Evolutionary conservation across 2,329 filamentous ascomycete genomes (phyloP), one percentile per base, ranked within the genome.

Genomic region (Xylariales sp.): DNA sequence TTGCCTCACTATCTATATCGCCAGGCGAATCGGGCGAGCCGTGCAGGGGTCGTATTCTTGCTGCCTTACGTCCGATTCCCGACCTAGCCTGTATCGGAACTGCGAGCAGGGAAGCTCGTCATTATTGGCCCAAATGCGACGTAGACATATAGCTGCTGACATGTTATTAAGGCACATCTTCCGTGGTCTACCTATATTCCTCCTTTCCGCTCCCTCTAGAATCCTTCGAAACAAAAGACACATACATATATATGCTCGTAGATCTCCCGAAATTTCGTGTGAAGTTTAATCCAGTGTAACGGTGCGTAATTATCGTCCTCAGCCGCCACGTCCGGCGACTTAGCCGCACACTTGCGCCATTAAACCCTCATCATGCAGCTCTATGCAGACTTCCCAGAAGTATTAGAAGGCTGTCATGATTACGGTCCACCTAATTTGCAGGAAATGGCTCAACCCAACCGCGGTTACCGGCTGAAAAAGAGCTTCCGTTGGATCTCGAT

Each of bases 391-490:
- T 32, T 30, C n/a, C 54, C 30, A 16, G 14, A 41, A 10, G 5
- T 14, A n/a, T 3, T 12, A 67, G 32, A 48, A 43, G 39, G 62
- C 43, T 49, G 39, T 50, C 18, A 56, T 23, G 23, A 23, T 50
- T 36, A 12, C 55, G 43, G 8, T 49, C 39, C 39, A 32, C 43
- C 36, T 36, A 36, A 18, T 46, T 65, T 30, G 46, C 39, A 23
- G 43, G n/a, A 14, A 5, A 30, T 52, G 32, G 23, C 34, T 60
- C 45, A 8, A 8, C 14, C 9, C 36, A n/a, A 10, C 34, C 50
- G 49, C 39, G 50, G 3, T 56, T 57, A 65, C 62, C 36, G 46
- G 50, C 62, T 14, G 39, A 71, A 71, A 56, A 36, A 67, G 32
- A 65, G 28, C 32, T 61, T 71, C 14, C 45, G 46, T 36, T 10